These are phyloP conservation scores for Acmispon strigosus DNA, from an alignment of 306 rosid genomes.

Conservation along the genomic window DNA sequence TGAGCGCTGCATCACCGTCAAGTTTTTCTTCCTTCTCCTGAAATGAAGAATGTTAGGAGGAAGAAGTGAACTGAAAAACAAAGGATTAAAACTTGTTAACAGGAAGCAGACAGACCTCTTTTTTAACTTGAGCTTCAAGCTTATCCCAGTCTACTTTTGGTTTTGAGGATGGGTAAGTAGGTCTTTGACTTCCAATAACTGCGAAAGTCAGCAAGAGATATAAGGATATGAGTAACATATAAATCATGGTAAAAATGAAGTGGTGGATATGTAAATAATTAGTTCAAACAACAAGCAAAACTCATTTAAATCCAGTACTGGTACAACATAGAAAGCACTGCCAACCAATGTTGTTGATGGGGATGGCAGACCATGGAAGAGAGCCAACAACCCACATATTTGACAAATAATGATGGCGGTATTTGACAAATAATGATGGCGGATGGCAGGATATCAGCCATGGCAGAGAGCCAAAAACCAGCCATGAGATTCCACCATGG, in stretches of 20 bases:
- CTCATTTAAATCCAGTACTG: no score
- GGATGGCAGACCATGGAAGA: no score
- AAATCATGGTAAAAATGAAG: neutral
- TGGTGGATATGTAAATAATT: neutral
- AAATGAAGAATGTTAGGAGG: neutral
- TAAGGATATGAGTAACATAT: neutral
- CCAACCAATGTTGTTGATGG: no score
- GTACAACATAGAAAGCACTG: no score
- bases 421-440: no score
- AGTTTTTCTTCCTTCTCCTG: slow-evolving; percentile 96
- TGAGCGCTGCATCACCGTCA: slow-evolving; percentile 92
- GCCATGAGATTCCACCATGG: no score
- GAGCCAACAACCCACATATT: no score
- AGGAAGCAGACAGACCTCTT: slow-evolving; percentile 50
- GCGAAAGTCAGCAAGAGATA: slow-evolving; percentile 6
- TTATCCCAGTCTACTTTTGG: slow-evolving; percentile 78
- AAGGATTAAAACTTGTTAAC: neutral
- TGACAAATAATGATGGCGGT: no score
- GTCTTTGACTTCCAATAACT: slow-evolving; percentile 47
- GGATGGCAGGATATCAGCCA: no score
- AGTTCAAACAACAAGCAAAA: no score
- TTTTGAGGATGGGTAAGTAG: slow-evolving; percentile 83
- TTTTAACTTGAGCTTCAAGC: slow-evolving; percentile 83
- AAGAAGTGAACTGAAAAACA: neutral
- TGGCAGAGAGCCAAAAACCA: no score